These are phyloP conservation scores for Carpinus fangiana DNA, from an alignment of 306 rosid species.

Conservation along the genomic window DNA sequence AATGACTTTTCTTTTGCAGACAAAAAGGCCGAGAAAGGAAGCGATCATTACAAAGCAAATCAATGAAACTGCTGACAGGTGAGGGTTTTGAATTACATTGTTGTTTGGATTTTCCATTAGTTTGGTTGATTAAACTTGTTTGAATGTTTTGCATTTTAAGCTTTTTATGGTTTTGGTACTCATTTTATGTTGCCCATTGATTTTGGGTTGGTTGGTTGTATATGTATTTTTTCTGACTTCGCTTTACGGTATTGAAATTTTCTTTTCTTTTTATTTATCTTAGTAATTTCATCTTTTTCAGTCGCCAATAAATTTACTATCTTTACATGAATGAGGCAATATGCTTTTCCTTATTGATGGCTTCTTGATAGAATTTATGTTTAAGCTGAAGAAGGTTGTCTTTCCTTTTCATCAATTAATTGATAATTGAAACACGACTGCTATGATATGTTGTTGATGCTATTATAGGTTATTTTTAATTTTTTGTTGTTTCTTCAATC, in stretches of 20 bases:
- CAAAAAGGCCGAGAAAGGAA: slow-evolving; percentile 80
- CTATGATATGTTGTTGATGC: neutral
- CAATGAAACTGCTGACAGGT: slow-evolving; percentile 79
- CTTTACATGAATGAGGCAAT: neutral
- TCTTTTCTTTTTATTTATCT: neutral
- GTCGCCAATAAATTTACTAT: neutral
- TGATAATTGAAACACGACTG: neutral
- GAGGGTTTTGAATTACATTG: slow-evolving; percentile 19
- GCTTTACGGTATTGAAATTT: neutral
- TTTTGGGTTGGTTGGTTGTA: neutral
- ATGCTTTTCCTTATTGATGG: neutral
- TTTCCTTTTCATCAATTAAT: neutral
- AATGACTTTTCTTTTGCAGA: slow-evolving; percentile 48
- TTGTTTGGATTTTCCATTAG: neutral
- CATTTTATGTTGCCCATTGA: neutral
- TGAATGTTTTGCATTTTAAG: neutral
- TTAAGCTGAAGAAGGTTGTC: neutral
- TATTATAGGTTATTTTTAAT: neutral
- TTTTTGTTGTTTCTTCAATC: neutral
- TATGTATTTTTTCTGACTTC: neutral
- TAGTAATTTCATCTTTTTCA: neutral
- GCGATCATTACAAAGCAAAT: slow-evolving; percentile 74
- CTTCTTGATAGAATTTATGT: neutral
- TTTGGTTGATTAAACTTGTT: neutral
- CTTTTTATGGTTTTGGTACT: neutral